phyloP scores from a whole-genome alignment of 2,329 filamentous ascomycete genomes.

The Juglanconis sp. region DNA sequence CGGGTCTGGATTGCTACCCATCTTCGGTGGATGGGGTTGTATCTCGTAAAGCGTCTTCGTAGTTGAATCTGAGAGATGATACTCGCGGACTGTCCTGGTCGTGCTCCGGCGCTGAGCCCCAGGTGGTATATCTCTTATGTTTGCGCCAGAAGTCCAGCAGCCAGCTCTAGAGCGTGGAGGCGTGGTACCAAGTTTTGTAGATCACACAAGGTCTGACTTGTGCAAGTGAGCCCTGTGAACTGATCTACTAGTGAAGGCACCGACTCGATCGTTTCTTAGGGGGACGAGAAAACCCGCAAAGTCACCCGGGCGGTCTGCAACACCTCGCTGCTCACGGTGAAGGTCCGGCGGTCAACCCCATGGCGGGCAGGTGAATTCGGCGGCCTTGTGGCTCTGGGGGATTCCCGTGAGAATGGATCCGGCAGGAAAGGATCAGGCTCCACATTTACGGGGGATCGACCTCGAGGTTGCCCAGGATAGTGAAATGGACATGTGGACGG shows the following conservation, averaged over 20 bases:
- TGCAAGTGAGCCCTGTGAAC: too few relatives aligned
- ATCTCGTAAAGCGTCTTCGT: not conserved
- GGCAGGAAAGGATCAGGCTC: not conserved
- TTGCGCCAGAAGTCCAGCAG: too few relatives aligned
- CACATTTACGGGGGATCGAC: not conserved
- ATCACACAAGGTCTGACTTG: too few relatives aligned
- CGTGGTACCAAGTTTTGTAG: too few relatives aligned
- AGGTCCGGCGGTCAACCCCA: not conserved
- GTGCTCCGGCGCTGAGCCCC: too few relatives aligned
- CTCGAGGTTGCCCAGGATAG: not conserved
- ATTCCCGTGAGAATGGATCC: not conserved
- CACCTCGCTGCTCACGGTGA: not conserved
- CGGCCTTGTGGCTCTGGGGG: not conserved
- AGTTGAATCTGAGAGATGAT: not conserved
- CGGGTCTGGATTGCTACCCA: slow-evolving; percentile 32
- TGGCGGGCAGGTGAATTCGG: not conserved
- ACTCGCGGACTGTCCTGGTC: too few relatives aligned
- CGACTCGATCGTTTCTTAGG: too few relatives aligned
- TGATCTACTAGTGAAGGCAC: too few relatives aligned
- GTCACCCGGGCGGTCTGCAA: too few relatives aligned
- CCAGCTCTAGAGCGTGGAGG: too few relatives aligned
- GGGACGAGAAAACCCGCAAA: too few relatives aligned
- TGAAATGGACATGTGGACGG: not conserved
- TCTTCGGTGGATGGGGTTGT: slow-evolving; percentile 18
- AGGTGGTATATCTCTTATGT: too few relatives aligned